Conservation (phyloP, 768 basidiomycete genomes). For the Pisolithus sp. region DNA sequence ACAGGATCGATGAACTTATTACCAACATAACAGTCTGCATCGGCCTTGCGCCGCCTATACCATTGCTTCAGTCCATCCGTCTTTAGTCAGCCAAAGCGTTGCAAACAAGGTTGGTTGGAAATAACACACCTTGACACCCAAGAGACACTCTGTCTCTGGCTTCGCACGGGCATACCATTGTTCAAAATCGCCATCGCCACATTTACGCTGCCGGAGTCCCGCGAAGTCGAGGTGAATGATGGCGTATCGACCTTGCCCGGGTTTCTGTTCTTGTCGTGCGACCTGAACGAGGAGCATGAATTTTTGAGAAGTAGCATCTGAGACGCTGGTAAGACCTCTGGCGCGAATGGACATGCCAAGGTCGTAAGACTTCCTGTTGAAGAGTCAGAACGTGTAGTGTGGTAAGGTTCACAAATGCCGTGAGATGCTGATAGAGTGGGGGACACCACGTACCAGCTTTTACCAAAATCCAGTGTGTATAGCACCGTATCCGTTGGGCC, state of each 20-base stretch:
- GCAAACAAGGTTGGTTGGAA: background rate
- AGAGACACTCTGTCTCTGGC: conserved; percentile 70
- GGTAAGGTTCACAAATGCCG: conserved; percentile 1
- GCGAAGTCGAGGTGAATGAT: conserved; percentile 82
- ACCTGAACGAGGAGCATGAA: conserved; percentile 85
- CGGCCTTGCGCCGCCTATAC: conserved; percentile 78
- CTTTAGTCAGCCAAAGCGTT: background rate
- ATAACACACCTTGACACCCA: conserved; percentile 80
- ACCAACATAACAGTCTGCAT: conserved; percentile 85
- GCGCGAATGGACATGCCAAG: conserved; percentile 69
- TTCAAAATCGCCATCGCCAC: conserved; percentile 69
- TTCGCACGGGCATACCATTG: conserved; percentile 75
- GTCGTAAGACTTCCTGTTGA: conserved; percentile 58
- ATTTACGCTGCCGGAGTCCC: conserved; percentile 60
- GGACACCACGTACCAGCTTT: conserved; percentile 60
- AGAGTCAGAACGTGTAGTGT: background rate
- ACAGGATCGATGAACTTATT: conserved; percentile 86
- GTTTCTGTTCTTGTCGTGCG: conserved; percentile 48
- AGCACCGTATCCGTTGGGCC: conserved; percentile 57
- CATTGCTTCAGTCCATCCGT: conserved; percentile 60
- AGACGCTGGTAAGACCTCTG: conserved; percentile 76
- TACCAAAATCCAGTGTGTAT: conserved; percentile 81
- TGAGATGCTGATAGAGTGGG: background rate
- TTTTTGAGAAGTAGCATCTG: conserved; percentile 95
- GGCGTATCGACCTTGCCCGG: conserved; percentile 55